A percentile compares a stretch with the other conserved stretches of the same genome.
Conservation (phyloP, 2,329 filamentous ascomycete genomes). For the Aspergillus neoniger region DNA sequence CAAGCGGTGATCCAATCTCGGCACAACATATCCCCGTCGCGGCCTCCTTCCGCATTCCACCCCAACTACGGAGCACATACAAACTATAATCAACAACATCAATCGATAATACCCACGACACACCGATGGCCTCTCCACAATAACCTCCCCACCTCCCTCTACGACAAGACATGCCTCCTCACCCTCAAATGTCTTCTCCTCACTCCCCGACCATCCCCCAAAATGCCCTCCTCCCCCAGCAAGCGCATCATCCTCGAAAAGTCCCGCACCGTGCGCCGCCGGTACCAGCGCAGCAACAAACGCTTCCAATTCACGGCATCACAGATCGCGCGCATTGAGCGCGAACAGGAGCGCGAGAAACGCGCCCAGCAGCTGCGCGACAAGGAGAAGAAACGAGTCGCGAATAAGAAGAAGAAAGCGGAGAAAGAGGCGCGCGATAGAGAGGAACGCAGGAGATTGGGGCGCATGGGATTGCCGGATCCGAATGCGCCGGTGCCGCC, state of each 20-base stretch:
- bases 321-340: conserved; percentile 41
- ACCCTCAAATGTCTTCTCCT: conserved; percentile 4
- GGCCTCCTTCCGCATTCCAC: conserved; percentile 3
- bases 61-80: neutral
- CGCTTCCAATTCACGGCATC: conserved; percentile 37
- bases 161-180: neutral
- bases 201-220: conserved; percentile 10
- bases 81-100: neutral
- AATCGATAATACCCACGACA: no score
- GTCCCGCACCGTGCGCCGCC: conserved; percentile 41
- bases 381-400: conserved; percentile 35
- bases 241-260: conserved; percentile 40
- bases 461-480: conserved; percentile 34
- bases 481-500: conserved; percentile 32
- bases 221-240: conserved; percentile 33
- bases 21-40: conserved; percentile 35
- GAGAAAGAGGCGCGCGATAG: conserved; percentile 38
- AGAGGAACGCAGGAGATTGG: conserved; percentile 30
- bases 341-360: conserved; percentile 44
- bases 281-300: conserved; percentile 42
- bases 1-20: conserved; percentile 18
- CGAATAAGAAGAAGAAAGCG: conserved; percentile 38
- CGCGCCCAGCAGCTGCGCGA: conserved; percentile 43
- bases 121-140: neutral
- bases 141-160: neutral